Evolutionary conservation across 129 eudicot species (phyloP), one percentile per base, ranked within the genome.

Genomic region (carrot (Daucus carota)): DNA sequence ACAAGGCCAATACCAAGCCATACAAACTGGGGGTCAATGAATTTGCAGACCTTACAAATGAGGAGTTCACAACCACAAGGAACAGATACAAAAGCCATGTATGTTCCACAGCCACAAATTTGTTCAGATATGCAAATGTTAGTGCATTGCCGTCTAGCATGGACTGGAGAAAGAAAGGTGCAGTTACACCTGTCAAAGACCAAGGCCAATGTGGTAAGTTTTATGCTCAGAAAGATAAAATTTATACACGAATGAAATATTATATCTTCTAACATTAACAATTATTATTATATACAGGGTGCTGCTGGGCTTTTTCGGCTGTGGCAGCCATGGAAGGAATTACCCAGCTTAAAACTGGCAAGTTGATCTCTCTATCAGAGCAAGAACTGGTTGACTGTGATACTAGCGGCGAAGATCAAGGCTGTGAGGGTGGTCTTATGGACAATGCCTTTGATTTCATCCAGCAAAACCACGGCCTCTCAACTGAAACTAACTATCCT

Each of bases 1-100:
- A 82, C 86, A 82, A 41, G 45, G 74, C 50, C 22, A 68, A 68
- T 36, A 68, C n/a, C 46, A 68, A 68, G 45, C 46, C 73, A 18
- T 68, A 36, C 73, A 68, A 69, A 36, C 47, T 69, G 26, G 73
- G 31, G 9, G 31, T 69, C 45, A 69, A 69, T 38, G 73, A 69
- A 69, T 69, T 69, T 38, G 73, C 73, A 69, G 73, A 69, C 73
- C 73, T 69, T 40, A 69, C 73, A 69, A 69, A 69, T 38, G 73
- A 69, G 22, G 73, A 69, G 47, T 69, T 69, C 22, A 69, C 45
- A 9, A 34, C 72, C 43, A 12, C 73, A 22, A 69, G 73, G 43
- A 69, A 69, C 26, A 69, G 73, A 69, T 69, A 34, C 73, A 69
- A 69, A 34, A 67, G 72, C 44, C 72, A 67, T 17, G 72, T 67